Percentiles rank a stretch among this genome's conserved stretches.
Conservation (phyloP, 257 asterid genomes). For the Linaria vulgaris region DNA sequence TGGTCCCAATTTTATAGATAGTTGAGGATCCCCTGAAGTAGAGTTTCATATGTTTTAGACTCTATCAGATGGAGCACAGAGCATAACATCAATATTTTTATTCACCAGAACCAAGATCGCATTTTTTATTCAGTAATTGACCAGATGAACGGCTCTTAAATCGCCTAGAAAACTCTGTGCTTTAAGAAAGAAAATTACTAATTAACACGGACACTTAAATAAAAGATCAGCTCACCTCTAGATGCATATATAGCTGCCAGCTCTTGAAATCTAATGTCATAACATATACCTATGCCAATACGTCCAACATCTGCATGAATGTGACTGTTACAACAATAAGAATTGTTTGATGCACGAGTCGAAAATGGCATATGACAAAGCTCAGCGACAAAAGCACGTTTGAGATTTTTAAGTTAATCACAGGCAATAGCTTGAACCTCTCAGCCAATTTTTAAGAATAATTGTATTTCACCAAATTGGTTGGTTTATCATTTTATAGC, state of each 20-base stretch:
- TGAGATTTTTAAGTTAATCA: slow-evolving; percentile 11
- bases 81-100: neutral
- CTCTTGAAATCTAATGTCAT: slow-evolving; percentile 84
- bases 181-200: slow-evolving; percentile 8
- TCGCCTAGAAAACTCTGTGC: slow-evolving; percentile 16
- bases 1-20: neutral
- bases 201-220: slow-evolving; percentile 11
- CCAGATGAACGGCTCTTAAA: neutral
- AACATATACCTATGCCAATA: slow-evolving; percentile 84
- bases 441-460: too few relatives aligned
- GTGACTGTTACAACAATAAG: slow-evolving; percentile 22
- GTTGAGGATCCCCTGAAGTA: neutral
- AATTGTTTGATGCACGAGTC: slow-evolving; percentile 18
- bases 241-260: slow-evolving; percentile 83
- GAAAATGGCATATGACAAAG: too few relatives aligned
- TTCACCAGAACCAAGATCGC: neutral
- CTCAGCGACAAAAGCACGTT: slow-evolving; percentile 3
- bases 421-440: slow-evolving; percentile 14
- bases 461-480: too few relatives aligned
- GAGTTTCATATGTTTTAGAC: slow-evolving; percentile 9
- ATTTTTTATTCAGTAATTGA: neutral
- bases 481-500: too few relatives aligned
- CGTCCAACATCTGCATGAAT: slow-evolving; percentile 74
- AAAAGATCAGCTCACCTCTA: slow-evolving; percentile 51
- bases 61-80: slow-evolving; percentile 2